Evolutionary conservation across 2,329 filamentous ascomycete genomes (phyloP).

Genomic region (Pseudogymnoascus verrucosus): DNA sequence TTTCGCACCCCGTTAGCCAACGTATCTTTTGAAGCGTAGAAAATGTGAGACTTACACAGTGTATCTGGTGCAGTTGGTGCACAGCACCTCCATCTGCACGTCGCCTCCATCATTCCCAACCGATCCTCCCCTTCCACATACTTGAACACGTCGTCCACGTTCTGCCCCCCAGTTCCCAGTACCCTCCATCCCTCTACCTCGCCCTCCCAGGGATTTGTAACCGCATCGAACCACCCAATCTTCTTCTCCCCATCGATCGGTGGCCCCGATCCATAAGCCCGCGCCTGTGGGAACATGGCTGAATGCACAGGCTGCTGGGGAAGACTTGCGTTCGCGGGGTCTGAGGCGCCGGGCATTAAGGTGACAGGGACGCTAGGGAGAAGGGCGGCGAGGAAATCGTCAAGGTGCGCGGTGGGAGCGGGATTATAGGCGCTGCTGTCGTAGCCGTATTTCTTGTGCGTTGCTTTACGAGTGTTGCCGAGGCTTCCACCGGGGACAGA

Average conservation of each 20-base stretch:
- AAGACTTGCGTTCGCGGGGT: conserved; percentile 82
- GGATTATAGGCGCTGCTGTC: conserved; percentile 84
- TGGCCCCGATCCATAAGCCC: conserved; percentile 52
- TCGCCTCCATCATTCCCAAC: conserved; percentile 85
- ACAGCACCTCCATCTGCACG: conserved; percentile 83
- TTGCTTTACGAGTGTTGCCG: conserved; percentile 29
- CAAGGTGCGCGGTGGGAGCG: conserved; percentile 72
- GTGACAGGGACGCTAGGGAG: conserved; percentile 85
- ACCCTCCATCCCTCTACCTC: conserved; percentile 86
- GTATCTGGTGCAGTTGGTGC: conserved; percentile 96
- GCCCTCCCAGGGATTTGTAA: conserved; percentile 90
- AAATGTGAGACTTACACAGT: conserved; percentile 57
- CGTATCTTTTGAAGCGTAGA: background rate
- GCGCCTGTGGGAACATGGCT: conserved; percentile 76
- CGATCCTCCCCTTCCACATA: conserved; percentile 75
- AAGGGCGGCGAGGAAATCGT: conserved; percentile 71
- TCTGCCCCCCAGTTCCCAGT: conserved; percentile 82
- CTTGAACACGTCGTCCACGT: conserved; percentile 86
- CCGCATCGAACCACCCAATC: conserved; percentile 72
- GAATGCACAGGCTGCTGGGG: conserved; percentile 91
- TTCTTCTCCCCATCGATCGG: conserved; percentile 28
- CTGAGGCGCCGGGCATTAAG: conserved; percentile 71
- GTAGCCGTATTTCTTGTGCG: conserved; percentile 83
- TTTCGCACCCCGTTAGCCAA: background rate
- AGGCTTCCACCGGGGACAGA: conserved; percentile 23